Conservation (phyloP, 1,284 basidiomycete species). For the Ceratorhiza oryzae-sativae region DNA sequence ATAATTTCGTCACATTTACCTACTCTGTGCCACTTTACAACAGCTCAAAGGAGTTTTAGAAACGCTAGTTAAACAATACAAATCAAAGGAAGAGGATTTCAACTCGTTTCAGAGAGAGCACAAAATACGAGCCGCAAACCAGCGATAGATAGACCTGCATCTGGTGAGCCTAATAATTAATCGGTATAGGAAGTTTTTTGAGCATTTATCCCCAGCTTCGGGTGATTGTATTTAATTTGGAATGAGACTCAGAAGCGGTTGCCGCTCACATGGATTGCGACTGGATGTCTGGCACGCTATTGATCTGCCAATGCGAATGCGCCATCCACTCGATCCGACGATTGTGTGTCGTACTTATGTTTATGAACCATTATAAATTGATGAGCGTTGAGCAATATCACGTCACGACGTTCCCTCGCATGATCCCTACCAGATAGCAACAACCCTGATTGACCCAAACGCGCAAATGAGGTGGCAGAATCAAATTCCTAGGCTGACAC, state of each 20-base stretch:
- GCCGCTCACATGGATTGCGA: too few species aligned
- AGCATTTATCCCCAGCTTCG: background rate
- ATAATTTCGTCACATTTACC: background rate
- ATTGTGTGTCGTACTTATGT: too few species aligned
- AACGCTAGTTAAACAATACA: slow-evolving; percentile 83
- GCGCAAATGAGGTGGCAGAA: background rate
- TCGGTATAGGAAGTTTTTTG: background rate
- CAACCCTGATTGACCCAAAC: background rate
- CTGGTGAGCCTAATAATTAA: background rate
- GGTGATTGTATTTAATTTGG: too few species aligned
- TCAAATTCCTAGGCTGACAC: slow-evolving; percentile 6
- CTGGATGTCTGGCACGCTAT: too few species aligned
- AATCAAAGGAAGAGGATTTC: slow-evolving; percentile 84
- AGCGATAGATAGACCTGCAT: background rate
- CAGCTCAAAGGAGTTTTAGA: slow-evolving; percentile 83
- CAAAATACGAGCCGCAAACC: slow-evolving; percentile 58
- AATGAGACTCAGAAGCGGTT: too few species aligned
- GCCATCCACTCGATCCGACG: too few species aligned
- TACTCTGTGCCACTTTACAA: background rate
- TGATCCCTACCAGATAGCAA: background rate
- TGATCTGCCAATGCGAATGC: too few species aligned
- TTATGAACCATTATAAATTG: too few species aligned
- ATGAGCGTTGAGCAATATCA: too few species aligned
- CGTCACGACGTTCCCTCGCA: background rate
- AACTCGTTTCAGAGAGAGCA: slow-evolving; percentile 83